Base-by-base conservation (phyloP, 495 filamentous ascomycete genomes). In the Parathielavia hyrcaniae region DNA sequence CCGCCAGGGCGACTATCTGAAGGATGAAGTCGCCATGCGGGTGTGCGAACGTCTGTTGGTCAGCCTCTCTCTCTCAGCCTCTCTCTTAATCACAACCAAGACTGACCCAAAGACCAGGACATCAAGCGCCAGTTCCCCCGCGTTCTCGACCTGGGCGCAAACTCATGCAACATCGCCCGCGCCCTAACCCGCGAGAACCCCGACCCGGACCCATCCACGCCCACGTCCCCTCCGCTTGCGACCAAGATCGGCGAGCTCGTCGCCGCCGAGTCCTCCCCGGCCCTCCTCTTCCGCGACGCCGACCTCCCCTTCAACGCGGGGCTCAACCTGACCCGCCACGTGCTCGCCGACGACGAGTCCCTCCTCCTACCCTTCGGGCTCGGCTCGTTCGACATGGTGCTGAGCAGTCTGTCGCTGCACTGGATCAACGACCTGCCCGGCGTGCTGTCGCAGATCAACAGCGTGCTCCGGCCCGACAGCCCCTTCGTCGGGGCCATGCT, bases 371-470 rank as follows among this genome's bases (percentile, higher is more conserved):
- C 92, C 0, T 96, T 89, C 73, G 79, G 77, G 20, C 72, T 85
- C n/a, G 79, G 84, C 62, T 80, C 81, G 19, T 96, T 97, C 72
- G 89, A 96, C 73, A 86, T 93, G 36, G 88, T 96, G 4, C 75
- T 99, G 30, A 90, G 85, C 64, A 91, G 86, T 44, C 75, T 95
- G 58, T 89, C 85, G 35, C 81, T 99, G 69, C 95, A 99, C 73
- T 99, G 95, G 95, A 86, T 96, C 73, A 99, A 99, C 71, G 88
- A 99, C 68, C 81, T 99, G 9, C 93, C 95, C 0, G 86, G 84
- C 5, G 74, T 92, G 5, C 81, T 99, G 1, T 72, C 81, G 36
- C 88, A 96, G 67, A 80, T 95, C 61, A 90, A 93, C 73, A 77
- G 75, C 43, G 77, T 91, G 38, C 81, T 99, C 16, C 92, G 92